These are phyloP conservation scores for Thelonectria blattea DNA, from an alignment of 2,329 filamentous ascomycete species.

Conservation along the genomic window DNA sequence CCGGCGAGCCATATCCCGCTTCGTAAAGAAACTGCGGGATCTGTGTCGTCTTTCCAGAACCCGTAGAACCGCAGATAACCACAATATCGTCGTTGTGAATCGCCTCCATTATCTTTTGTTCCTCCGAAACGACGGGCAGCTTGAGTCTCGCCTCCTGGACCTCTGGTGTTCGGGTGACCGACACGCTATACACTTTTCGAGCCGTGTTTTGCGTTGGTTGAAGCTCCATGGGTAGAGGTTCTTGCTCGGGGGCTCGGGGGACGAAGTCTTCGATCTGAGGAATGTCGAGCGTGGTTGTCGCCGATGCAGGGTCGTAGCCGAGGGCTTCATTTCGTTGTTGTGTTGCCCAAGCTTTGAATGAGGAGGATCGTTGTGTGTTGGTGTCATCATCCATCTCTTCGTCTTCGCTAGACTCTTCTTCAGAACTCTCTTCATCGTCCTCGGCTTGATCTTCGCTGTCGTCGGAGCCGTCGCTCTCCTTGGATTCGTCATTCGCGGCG, in stretches of 20 bases:
- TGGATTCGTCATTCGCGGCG: slow-evolving; percentile 41
- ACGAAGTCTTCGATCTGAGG: slow-evolving; percentile 67
- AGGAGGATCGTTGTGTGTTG: slow-evolving; percentile 54
- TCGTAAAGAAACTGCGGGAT: slow-evolving; percentile 96
- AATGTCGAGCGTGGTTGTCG: slow-evolving; percentile 54
- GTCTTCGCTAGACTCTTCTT: slow-evolving; percentile 39
- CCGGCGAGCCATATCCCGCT: slow-evolving; percentile 82
- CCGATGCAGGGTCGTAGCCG: slow-evolving; percentile 62
- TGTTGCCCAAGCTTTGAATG: slow-evolving; percentile 94
- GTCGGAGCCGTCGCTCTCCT: slow-evolving; percentile 28
- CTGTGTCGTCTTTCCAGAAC: slow-evolving; percentile 97
- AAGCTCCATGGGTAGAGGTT: slow-evolving; percentile 72
- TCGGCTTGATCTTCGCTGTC: slow-evolving; percentile 29
- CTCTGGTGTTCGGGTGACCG: slow-evolving; percentile 70
- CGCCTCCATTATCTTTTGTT: slow-evolving; percentile 97
- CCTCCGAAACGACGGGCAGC: slow-evolving; percentile 90
- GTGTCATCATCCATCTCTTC: slow-evolving; percentile 39
- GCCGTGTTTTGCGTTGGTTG: slow-evolving; percentile 63
- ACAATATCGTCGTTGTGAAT: slow-evolving; percentile 91
- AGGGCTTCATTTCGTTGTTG: slow-evolving; percentile 84
- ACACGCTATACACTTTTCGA: slow-evolving; percentile 78
- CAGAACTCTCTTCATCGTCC: slow-evolving; percentile 41
- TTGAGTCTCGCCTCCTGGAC: slow-evolving; percentile 81
- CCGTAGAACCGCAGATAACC: slow-evolving; percentile 92
- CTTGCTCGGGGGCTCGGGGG: slow-evolving; percentile 71